A percentile compares a stretch with the other conserved stretches of the same genome.
These are phyloP conservation scores for Yarrowia porcina DNA, from an alignment of 805 yeast species.

Conservation along the genomic window DNA sequence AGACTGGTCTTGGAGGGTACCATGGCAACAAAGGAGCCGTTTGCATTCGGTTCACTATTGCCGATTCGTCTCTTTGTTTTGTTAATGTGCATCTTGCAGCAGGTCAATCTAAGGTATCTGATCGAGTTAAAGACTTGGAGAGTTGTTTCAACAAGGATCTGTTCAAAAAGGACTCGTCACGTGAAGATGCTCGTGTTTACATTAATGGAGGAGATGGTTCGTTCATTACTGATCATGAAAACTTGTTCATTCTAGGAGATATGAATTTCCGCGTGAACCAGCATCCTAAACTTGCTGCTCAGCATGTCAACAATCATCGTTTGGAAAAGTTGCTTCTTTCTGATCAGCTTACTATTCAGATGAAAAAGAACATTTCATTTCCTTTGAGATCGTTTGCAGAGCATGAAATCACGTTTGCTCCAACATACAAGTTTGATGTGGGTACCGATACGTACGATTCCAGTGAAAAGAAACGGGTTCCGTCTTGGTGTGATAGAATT, in stretches of 20 bases:
- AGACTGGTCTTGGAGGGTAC: constrained; percentile 93
- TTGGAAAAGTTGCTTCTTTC: constrained; percentile 54
- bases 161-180: constrained; percentile 28
- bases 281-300: constrained; percentile 67
- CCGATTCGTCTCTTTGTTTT: constrained; percentile 70
- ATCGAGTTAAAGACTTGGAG: constrained; percentile 82
- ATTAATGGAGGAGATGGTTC: constrained; percentile 45
- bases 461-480: constrained; percentile 86
- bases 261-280: constrained; percentile 79
- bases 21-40: constrained; percentile 75
- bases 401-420: constrained; percentile 67
- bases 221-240: constrained; percentile 71
- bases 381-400: constrained; percentile 76
- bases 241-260: constrained; percentile 88
- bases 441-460: constrained; percentile 81
- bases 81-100: constrained; percentile 91
- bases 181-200: constrained; percentile 27
- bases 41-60: constrained; percentile 61
- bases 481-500: constrained; percentile 97
- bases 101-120: constrained; percentile 74
- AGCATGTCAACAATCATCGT: constrained; percentile 48
- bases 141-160: constrained; percentile 51
- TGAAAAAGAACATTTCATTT: constrained; percentile 62
- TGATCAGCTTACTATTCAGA: constrained; percentile 79
- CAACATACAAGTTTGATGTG: constrained; percentile 92